phyloP scores from a whole-genome alignment of 2,329 filamentous ascomycete genomes.

The Dryadomyces quercus-mongolicae region DNA sequence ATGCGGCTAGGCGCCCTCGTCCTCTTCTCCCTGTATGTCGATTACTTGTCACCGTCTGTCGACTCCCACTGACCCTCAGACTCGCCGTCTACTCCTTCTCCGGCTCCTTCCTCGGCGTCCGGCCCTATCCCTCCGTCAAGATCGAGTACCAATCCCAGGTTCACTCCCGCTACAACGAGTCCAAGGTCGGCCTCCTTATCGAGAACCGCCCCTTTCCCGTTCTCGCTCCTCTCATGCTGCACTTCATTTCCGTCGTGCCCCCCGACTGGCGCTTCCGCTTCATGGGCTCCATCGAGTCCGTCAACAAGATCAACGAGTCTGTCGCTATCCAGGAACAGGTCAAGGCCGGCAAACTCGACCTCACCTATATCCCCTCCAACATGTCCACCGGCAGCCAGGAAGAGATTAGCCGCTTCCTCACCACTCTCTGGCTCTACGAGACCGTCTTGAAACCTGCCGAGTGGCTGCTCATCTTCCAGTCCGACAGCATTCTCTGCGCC shows the following conservation, averaged over 20 bases:
- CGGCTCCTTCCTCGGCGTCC: constrained; percentile 2
- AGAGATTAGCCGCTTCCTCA: constrained; percentile 39
- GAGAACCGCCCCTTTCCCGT: constrained; percentile 36
- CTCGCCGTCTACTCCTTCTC: constrained; percentile 6
- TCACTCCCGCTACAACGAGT: constrained; percentile 29
- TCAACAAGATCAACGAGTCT: constrained; percentile 30
- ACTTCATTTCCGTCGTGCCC: constrained; percentile 44
- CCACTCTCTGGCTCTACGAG: constrained; percentile 40
- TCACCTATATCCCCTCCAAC: constrained; percentile 37
- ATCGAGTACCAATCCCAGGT: constrained; percentile 21
- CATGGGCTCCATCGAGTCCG: constrained; percentile 36
- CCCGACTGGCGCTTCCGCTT: constrained; percentile 46
- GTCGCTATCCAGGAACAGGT: constrained; percentile 33
- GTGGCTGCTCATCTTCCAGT: constrained; percentile 42
- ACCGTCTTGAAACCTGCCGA: constrained; percentile 34
- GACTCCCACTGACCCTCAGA: not conserved
- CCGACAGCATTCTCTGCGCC: constrained; percentile 43
- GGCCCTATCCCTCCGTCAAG: constrained; percentile 16
- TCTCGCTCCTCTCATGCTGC: constrained; percentile 40
- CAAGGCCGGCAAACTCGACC: constrained; percentile 32
- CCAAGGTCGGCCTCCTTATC: constrained; percentile 43
- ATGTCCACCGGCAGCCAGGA: constrained; percentile 39
- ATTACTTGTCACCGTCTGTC: not conserved
- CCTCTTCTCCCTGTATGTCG: constrained; percentile 21
- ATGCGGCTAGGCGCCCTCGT: constrained; percentile 19